phyloP scores from a whole-genome alignment of 176 grass and related monocot genomes.

The Aegilops umbellulata region DNA sequence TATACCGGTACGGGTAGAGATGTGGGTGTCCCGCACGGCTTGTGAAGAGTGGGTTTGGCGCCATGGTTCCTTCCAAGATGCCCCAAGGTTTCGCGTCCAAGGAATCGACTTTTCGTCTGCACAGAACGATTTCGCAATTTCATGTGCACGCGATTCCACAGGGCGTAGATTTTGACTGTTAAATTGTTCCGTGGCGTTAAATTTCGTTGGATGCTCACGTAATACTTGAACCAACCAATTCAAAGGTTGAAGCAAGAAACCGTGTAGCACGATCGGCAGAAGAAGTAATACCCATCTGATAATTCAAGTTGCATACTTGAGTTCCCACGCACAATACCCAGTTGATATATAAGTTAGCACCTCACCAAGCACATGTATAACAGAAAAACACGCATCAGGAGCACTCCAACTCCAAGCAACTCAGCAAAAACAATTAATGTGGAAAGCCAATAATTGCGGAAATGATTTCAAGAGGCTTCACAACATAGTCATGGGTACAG shows the following conservation, averaged over 20 bases:
- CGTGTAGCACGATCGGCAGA: background rate
- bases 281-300: background rate
- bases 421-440: background rate
- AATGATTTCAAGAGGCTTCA: background rate
- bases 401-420: too few species aligned
- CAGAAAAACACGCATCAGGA: background rate
- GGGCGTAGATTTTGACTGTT: background rate
- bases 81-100: slow-evolving; percentile 49
- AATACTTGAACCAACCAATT: background rate
- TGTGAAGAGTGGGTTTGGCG: slow-evolving; percentile 34
- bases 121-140: background rate
- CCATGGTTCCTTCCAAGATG: slow-evolving; percentile 50
- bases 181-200: background rate
- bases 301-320: background rate
- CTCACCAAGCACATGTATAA: background rate
- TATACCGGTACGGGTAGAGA: slow-evolving; percentile 25
- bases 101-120: slow-evolving; percentile 12
- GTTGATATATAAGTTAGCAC: background rate
- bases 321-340: too few species aligned
- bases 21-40: slow-evolving; percentile 63
- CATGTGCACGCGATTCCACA: slow-evolving; percentile 12
- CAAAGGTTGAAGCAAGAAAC: background rate
- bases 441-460: background rate
- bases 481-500: slow-evolving; percentile 5
- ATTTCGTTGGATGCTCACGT: background rate